phyloP scores from a whole-genome alignment of 1,284 basidiomycete species.

The Termitomyces sp. region DNA sequence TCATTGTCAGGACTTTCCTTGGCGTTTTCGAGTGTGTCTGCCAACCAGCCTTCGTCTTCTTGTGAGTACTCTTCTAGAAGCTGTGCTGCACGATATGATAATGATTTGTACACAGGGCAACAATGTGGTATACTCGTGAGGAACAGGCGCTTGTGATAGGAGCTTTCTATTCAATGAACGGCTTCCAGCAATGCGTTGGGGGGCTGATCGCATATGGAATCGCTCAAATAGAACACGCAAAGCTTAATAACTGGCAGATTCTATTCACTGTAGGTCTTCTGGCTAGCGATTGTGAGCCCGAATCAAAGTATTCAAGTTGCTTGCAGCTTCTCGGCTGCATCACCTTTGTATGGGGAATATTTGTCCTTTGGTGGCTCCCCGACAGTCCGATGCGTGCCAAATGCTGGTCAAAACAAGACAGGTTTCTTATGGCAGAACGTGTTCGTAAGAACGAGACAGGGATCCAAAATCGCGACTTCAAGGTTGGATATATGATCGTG shows the following conservation, averaged over 20 bases:
- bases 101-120: constrained; percentile 27
- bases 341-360: constrained; percentile 44
- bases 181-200: constrained; percentile 49
- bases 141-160: constrained; percentile 48
- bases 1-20: constrained; percentile 43
- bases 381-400: constrained; percentile 46
- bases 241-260: constrained; percentile 49
- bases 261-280: constrained; percentile 36
- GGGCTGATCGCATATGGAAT: constrained; percentile 48
- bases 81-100: neutral
- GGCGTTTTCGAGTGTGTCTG: constrained; percentile 48
- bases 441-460: constrained; percentile 52
- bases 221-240: constrained; percentile 36
- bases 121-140: constrained; percentile 49
- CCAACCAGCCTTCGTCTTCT: constrained; percentile 43
- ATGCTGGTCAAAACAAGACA: constrained; percentile 44
- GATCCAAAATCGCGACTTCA: constrained; percentile 51
- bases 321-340: constrained; percentile 37
- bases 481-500: constrained; percentile 23
- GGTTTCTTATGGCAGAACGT: constrained; percentile 49
- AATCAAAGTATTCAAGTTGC: neutral
- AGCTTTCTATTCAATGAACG: constrained; percentile 48
- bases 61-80: constrained; percentile 20
- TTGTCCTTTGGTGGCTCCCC: constrained; percentile 47
- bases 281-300: neutral